phyloP scores from a whole-genome alignment of 495 filamentous ascomycete genomes.

The Saxispiralis lemnorum region DNA sequence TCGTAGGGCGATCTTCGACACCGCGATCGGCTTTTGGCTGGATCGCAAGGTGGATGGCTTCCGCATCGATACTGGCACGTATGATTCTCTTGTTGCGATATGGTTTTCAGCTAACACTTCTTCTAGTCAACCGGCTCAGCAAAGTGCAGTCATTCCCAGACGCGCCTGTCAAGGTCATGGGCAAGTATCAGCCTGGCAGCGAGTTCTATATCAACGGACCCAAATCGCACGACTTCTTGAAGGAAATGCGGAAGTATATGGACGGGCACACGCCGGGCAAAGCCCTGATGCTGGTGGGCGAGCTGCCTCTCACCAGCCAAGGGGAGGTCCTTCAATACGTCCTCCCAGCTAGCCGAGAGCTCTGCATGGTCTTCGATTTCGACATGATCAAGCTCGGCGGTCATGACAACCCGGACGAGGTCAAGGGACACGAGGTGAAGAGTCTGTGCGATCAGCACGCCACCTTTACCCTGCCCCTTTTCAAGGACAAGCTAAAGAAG shows the following conservation, averaged over 20 bases:
- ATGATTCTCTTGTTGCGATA: too few relatives aligned
- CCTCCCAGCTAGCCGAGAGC: constrained; percentile 37
- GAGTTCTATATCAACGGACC: constrained; percentile 47
- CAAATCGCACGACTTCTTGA: constrained; percentile 44
- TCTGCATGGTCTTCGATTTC: constrained; percentile 66
- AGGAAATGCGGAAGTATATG: constrained; percentile 40
- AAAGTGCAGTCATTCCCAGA: constrained; percentile 45
- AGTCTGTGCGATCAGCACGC: background rate
- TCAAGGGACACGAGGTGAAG: constrained; percentile 16
- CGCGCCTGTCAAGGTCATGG: constrained; percentile 37
- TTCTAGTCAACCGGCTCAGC: constrained; percentile 42
- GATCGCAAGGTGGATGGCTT: constrained; percentile 51
- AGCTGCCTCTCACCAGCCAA: constrained; percentile 40
- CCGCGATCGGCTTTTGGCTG: constrained; percentile 52
- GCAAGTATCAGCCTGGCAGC: constrained; percentile 36
- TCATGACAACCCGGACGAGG: background rate
- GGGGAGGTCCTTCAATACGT: constrained; percentile 44
- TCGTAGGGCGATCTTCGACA: constrained; percentile 45
- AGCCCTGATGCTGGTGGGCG: constrained; percentile 36
- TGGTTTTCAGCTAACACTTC: too few relatives aligned
- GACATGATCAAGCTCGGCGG: constrained; percentile 26
- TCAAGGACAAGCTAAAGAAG: constrained; percentile 41
- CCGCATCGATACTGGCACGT: constrained; percentile 36
- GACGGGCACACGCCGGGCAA: constrained; percentile 37
- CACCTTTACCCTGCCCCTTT: constrained; percentile 35